Evolutionary conservation across 176 grass and related monocot genomes (phyloP).

Genomic region (bread wheat (Triticum aestivum)): DNA sequence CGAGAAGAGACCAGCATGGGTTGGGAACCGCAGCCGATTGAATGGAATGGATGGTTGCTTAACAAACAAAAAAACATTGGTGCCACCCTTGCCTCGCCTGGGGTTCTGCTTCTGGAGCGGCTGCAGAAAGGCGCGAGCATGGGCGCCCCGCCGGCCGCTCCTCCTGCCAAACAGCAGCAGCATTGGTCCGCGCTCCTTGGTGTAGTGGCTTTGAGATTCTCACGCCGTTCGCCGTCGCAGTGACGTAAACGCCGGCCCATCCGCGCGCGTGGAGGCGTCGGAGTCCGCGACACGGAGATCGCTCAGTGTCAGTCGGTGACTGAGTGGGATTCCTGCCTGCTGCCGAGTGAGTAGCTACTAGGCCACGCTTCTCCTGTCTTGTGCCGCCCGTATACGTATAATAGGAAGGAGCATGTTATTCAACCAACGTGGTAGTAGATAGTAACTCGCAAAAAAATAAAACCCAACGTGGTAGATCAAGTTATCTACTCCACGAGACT

Average conservation of each 20-base stretch:
- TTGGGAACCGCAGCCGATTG: slow-evolving; percentile 13
- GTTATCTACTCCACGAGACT: no score
- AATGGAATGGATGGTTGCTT: slow-evolving; percentile 22
- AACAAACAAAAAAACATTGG: not conserved
- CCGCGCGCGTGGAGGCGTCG: not conserved
- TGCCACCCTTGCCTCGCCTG: slow-evolving; percentile 9
- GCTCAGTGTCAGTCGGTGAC: not conserved
- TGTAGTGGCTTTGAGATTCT: slow-evolving; percentile 24
- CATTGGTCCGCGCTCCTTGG: not conserved
- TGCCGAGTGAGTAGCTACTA: no score
- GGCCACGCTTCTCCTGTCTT: no score
- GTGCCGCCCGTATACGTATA: no score
- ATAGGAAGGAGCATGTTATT: no score
- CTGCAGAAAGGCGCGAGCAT: slow-evolving; percentile 32
- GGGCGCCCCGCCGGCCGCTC: not conserved
- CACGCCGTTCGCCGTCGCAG: not conserved
- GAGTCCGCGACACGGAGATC: not conserved
- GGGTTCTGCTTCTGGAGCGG: slow-evolving; percentile 31
- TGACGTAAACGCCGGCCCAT: slow-evolving; percentile 41
- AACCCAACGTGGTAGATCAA: no score
- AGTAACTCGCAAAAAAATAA: no score
- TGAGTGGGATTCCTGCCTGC: no score
- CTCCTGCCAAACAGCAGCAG: not conserved
- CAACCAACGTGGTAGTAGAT: no score
- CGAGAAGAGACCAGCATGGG: slow-evolving; percentile 37